phyloP scores from a whole-genome alignment of 176 grass and related monocot species.

The Eragrostis nindensis region DNA sequence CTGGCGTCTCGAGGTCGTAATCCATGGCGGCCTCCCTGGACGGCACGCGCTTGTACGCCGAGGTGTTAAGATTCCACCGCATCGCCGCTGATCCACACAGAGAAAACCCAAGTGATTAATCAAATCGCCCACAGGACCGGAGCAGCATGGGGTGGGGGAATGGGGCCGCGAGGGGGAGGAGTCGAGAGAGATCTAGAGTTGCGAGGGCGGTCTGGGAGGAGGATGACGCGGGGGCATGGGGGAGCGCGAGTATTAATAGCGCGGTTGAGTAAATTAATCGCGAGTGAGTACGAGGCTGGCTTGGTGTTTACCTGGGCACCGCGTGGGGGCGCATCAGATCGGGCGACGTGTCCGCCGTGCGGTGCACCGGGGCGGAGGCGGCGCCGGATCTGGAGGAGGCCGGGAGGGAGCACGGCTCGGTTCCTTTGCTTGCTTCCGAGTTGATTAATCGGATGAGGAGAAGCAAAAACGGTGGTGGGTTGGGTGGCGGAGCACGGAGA shows the following conservation, averaged over 20 bases:
- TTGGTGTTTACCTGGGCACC: constrained; percentile 34
- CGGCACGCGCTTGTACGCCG: constrained; percentile 87
- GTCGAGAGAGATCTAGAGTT: constrained; percentile 34
- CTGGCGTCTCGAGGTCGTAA: constrained; percentile 61
- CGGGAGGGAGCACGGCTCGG: background rate
- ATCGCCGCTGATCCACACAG: constrained; percentile 50
- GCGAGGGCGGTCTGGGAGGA: background rate
- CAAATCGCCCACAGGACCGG: background rate
- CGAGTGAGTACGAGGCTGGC: background rate
- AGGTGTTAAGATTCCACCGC: constrained; percentile 82
- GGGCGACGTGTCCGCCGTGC: background rate
- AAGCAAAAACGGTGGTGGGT: background rate
- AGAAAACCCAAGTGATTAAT: background rate
- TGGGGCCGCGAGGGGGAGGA: background rate
- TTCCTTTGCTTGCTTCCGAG: background rate
- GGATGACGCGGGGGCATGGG: background rate
- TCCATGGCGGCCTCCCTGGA: constrained; percentile 67
- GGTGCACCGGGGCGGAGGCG: background rate
- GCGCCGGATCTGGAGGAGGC: constrained; percentile 24
- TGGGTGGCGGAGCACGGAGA: constrained; percentile 44
- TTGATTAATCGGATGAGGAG: background rate
- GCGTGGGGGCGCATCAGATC: constrained; percentile 54
- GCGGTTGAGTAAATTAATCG: constrained; percentile 23
- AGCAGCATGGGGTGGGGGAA: background rate
- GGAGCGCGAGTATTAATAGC: constrained; percentile 11